Evolutionary conservation across 2,329 filamentous ascomycete species (phyloP).

Genomic region (Fusarium globosum): DNA sequence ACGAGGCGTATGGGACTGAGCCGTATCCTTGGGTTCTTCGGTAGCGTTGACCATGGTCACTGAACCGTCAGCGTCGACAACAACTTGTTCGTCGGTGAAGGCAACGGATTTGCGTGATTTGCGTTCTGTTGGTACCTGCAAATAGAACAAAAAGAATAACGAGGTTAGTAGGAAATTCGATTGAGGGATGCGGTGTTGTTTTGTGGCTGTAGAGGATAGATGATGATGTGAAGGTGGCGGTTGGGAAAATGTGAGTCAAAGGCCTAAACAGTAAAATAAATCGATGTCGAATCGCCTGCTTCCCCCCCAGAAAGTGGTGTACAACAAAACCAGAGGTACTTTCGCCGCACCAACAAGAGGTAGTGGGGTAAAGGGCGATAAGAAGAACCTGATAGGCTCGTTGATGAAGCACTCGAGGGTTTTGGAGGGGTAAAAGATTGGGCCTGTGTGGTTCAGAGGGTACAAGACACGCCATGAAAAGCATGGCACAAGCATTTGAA

Average conservation of each 20-base stretch:
- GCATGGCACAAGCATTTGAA: constrained; percentile 18
- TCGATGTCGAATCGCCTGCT: constrained; percentile 35
- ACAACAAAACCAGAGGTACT: constrained; percentile 38
- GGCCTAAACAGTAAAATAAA: constrained; percentile 32
- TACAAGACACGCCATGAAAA: constrained; percentile 22
- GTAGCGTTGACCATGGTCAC: constrained; percentile 80
- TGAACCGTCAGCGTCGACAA: constrained; percentile 90
- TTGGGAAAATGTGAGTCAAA: constrained; percentile 46
- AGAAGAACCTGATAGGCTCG: constrained; percentile 27
- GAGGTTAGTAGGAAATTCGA: constrained; percentile 26
- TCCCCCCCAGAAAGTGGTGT: constrained; percentile 33
- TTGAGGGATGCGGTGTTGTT: constrained; percentile 16
- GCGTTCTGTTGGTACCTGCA: constrained; percentile 58
- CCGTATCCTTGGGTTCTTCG: constrained; percentile 82
- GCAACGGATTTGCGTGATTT: constrained; percentile 93
- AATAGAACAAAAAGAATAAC: constrained; percentile 31
- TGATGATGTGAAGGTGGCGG: constrained; percentile 39
- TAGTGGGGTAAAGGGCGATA: constrained; percentile 24
- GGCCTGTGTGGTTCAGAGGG: constrained; percentile 22
- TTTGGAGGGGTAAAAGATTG: constrained; percentile 42
- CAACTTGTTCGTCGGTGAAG: constrained; percentile 87
- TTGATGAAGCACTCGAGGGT: constrained; percentile 34
- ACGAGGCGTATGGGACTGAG: constrained; percentile 80
- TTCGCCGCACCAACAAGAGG: constrained; percentile 30
- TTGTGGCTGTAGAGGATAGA: not conserved